Conservation (phyloP, 768 basidiomycete genomes). For the Sarcodon sp. region DNA sequence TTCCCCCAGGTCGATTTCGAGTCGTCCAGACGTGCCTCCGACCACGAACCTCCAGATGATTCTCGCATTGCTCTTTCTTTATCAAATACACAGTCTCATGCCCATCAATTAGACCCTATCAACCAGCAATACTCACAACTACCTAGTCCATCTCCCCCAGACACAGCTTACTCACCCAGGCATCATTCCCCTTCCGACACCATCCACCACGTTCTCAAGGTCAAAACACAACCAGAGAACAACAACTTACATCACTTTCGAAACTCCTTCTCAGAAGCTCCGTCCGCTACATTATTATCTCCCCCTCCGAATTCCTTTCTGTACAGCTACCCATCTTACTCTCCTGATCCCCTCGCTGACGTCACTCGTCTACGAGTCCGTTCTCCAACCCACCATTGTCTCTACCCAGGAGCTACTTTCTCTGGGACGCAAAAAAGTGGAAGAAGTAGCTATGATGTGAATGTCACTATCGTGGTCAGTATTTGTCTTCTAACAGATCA, state of each 20-base stretch:
- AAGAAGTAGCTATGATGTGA: slow-evolving; percentile 88
- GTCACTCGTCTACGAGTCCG: slow-evolving; percentile 69
- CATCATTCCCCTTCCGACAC: neutral
- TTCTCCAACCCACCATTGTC: slow-evolving; percentile 59
- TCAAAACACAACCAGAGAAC: neutral
- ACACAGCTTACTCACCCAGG: too few species aligned
- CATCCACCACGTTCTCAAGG: neutral
- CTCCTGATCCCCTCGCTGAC: slow-evolving; percentile 49
- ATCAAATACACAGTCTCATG: too few species aligned
- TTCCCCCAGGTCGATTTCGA: neutral
- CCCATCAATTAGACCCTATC: too few species aligned
- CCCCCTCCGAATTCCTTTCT: too few species aligned
- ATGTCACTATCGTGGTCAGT: slow-evolving; percentile 83
- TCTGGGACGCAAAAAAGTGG: slow-evolving; percentile 91
- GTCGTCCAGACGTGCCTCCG: neutral
- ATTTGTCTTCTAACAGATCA: slow-evolving; percentile 4
- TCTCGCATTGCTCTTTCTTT: neutral
- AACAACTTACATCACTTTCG: neutral
- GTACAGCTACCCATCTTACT: slow-evolving; percentile 3
- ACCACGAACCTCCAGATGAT: neutral
- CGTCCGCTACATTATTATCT: neutral
- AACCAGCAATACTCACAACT: too few species aligned
- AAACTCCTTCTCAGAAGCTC: neutral
- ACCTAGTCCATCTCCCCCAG: too few species aligned
- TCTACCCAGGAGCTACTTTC: slow-evolving; percentile 84